A percentile compares a stretch with the other conserved stretches of the same genome.
These are phyloP conservation scores for Trichoderma hamatum DNA, from an alignment of 2,329 filamentous ascomycete genomes.

Conservation along the genomic window DNA sequence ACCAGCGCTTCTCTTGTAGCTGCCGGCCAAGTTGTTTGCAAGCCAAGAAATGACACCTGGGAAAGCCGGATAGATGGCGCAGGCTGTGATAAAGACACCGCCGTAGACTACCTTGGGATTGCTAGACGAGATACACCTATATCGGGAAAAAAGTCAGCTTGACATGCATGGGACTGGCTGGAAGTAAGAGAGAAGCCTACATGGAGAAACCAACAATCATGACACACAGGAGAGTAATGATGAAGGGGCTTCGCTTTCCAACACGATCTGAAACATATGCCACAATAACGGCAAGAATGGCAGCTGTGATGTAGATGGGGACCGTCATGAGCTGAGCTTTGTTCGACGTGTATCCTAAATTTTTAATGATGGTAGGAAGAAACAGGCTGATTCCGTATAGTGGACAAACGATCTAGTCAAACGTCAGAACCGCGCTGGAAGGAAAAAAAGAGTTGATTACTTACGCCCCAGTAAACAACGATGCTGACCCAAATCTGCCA, in stretches of 20 bases:
- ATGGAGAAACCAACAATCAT: conserved; percentile 62
- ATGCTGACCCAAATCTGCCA: conserved; percentile 74
- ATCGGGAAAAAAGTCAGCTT: conserved; percentile 25
- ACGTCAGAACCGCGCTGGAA: neutral
- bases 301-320: conserved; percentile 62
- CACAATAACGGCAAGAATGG: conserved; percentile 57
- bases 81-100: conserved; percentile 74
- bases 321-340: conserved; percentile 68
- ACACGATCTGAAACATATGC: conserved; percentile 59
- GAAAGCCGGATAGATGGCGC: conserved; percentile 79
- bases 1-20: conserved; percentile 65
- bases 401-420: conserved; percentile 52
- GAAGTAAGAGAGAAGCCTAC: conserved; percentile 32
- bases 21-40: conserved; percentile 72
- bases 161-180: neutral
- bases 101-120: conserved; percentile 69
- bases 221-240: conserved; percentile 54
- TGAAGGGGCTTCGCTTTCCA: conserved; percentile 58
- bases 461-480: conserved; percentile 66
- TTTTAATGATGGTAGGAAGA: conserved; percentile 66
- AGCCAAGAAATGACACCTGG: conserved; percentile 79
- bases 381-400: conserved; percentile 61
- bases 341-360: conserved; percentile 59
- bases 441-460: conserved; percentile 34
- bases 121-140: conserved; percentile 59